A percentile compares a stretch with the other conserved stretches of the same genome.
Evolutionary conservation across 2,329 filamentous ascomycete genomes (phyloP).

Genomic region (Torrubiellomyces zombiae): DNA sequence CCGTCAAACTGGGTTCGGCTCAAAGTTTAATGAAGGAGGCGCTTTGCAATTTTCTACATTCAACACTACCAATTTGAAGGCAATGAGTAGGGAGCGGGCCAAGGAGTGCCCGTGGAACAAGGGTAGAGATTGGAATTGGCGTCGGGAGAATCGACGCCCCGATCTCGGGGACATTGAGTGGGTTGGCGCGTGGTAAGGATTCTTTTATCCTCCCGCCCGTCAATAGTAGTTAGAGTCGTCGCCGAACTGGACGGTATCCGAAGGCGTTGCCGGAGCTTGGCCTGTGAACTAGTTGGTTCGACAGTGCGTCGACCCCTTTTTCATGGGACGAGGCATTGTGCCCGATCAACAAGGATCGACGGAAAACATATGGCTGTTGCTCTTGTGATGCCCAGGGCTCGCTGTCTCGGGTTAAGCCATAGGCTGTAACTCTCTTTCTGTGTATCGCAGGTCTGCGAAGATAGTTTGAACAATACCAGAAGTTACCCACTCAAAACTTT

Average conservation of each 20-base stretch:
- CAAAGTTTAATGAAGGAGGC: conserved; percentile 30
- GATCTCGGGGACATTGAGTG: conserved; percentile 77
- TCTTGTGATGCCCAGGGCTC: no score
- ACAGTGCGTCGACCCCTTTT: no score
- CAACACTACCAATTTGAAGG: conserved; percentile 16
- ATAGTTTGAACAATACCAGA: conserved; percentile 40
- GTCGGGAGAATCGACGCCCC: conserved; percentile 38
- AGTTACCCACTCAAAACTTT: conserved; percentile 42
- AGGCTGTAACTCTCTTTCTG: conserved; percentile 47
- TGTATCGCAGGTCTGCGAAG: conserved; percentile 36
- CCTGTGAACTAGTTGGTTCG: no score
- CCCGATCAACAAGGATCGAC: no score
- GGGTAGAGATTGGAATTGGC: conserved; percentile 44
- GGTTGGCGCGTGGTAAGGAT: conserved; percentile 78
- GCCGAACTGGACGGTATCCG: conserved; percentile 2
- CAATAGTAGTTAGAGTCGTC: conserved; percentile 44
- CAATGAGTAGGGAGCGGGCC: conserved; percentile 27
- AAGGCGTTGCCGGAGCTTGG: conserved; percentile 1
- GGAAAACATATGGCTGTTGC: no score
- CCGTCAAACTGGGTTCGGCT: conserved; percentile 30
- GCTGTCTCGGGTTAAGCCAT: no score
- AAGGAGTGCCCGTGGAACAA: conserved; percentile 40
- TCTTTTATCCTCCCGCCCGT: conserved; percentile 23
- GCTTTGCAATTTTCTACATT: conserved; percentile 28
- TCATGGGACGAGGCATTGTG: no score